A percentile compares a stretch with the other conserved stretches of the same genome.
Conservation (phyloP, 352 stramenopile species). For the Pythium angustatum region DNA sequence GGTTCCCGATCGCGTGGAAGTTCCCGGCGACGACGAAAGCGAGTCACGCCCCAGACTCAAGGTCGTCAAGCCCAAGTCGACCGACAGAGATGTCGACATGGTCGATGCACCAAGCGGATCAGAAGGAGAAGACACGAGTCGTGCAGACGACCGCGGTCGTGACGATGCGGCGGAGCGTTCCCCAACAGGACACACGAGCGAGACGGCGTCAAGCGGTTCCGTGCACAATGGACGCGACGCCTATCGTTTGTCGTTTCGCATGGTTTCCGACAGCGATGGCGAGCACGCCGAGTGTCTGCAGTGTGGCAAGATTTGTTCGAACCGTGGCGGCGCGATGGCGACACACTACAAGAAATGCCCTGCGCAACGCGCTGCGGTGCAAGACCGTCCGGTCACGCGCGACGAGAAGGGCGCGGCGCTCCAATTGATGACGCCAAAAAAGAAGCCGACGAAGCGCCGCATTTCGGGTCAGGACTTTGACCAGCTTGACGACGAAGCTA, state of each 20-base stretch:
- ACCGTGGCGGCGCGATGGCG: background rate
- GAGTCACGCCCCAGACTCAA: conserved; percentile 2
- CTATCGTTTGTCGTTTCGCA: conserved; percentile 2
- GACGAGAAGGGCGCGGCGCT: no score
- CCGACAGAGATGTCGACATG: background rate
- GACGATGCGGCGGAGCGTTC: background rate
- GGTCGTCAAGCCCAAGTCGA: background rate
- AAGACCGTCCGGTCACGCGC: background rate
- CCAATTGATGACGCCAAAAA: conserved; percentile 22
- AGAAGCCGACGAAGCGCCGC: conserved; percentile 23
- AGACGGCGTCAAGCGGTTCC: conserved; percentile 8
- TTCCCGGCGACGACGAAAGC: background rate
- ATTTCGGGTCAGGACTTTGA: conserved; percentile 15
- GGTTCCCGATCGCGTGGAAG: conserved; percentile 12
- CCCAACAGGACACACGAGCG: background rate
- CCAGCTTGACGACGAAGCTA: conserved; percentile 4
- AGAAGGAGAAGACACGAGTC: background rate
- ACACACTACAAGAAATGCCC: conserved; percentile 17
- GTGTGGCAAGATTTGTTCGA: conserved; percentile 13
- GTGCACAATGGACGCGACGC: background rate
- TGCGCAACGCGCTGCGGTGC: background rate
- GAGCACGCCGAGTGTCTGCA: conserved; percentile 18
- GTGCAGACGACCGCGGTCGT: background rate
- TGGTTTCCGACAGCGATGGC: background rate
- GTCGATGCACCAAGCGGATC: background rate